Evolutionary conservation across 371 early-diverging fungal species (phyloP).

Genomic region (Actinomortierella wolfii): DNA sequence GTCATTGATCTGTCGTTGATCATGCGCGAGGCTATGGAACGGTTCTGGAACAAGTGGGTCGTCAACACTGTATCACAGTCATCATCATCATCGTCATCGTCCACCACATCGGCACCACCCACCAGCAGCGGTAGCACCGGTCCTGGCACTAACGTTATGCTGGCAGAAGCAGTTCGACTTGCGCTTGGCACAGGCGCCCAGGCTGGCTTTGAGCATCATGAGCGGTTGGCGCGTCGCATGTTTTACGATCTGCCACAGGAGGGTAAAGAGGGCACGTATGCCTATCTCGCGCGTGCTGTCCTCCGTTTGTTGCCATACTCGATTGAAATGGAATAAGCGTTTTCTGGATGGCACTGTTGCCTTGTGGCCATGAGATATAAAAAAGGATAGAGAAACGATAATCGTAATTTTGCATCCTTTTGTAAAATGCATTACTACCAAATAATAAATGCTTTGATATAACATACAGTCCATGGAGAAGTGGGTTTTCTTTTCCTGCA

Average conservation of each 20-base stretch:
- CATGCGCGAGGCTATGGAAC: constrained; percentile 66
- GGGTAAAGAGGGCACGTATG: constrained; percentile 67
- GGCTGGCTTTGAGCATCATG: constrained; percentile 63
- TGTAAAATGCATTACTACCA: too few relatives aligned
- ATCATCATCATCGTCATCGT: background rate
- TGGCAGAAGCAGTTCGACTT: too few relatives aligned
- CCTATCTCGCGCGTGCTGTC: constrained; percentile 60
- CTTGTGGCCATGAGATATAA: too few relatives aligned
- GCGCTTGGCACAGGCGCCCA: constrained; percentile 10
- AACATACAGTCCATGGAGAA: too few relatives aligned
- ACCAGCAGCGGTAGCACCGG: background rate
- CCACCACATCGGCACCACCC: background rate
- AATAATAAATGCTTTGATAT: too few relatives aligned
- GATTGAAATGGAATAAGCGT: constrained; percentile 30
- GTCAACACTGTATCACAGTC: constrained; percentile 47
- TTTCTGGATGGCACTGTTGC: too few relatives aligned
- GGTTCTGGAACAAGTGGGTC: constrained; percentile 74
- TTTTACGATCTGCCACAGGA: constrained; percentile 84
- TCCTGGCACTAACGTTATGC: background rate
- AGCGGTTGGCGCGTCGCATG: constrained; percentile 65
- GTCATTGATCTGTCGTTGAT: constrained; percentile 64
- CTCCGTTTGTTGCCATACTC: constrained; percentile 37
- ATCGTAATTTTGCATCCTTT: too few relatives aligned
- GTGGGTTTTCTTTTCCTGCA: too few relatives aligned
- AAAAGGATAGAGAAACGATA: too few relatives aligned